Base-by-base conservation (phyloP, 2,329 filamentous ascomycete species). In the Ascochyta fabae region DNA sequence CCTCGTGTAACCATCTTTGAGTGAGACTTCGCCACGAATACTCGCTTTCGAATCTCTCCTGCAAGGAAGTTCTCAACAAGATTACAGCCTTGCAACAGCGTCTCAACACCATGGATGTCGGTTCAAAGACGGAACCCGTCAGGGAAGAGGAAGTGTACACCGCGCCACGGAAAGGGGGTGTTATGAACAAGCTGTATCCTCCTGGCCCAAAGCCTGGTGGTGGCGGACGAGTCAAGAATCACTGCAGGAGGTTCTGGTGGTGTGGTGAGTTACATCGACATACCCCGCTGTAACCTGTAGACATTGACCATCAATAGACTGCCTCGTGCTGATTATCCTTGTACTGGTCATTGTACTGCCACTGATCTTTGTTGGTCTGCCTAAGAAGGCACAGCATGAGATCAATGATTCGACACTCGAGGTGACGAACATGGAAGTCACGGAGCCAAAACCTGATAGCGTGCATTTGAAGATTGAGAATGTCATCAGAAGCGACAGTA, bases 281-380 rank as follows among this genome's bases (percentile, higher is more conserved):
- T 36, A 31, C 41, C 49, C n/a, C 3, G 33, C 6, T 10, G 15
- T 33, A 8, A 1, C 15, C 12, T 24, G 43, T 24, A 26, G 3
- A 35, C 26, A 38, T 56, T 64, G 29, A 67, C 44, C 7, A 33
- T 22, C 36, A 10, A 24, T 38, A 75, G 72, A 75, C 48, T 64
- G 87, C 55, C 75, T 88, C 54, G 69, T 79, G 15, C 70, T 85
- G 47, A 67, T 82, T 53, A 61, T 79, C 57, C 72, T 86, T 40
- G 70, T 82, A 39, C 78, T 86, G 31, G 72, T 89, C 13, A 76
- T 86, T 34, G 80, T 89, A 16, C 78, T 84, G 35, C 76, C 86
- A 35, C 72, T 88, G 35, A 77, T 86, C 42, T 87, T 81, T 64
- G 84, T 87, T 47, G 84, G 71, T 3, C 84, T 86, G 64, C 85